Evolutionary conservation across 2,329 filamentous ascomycete genomes (phyloP), one percentile per base, ranked within the genome.

Genomic region (Dryadomyces quercus-mongolicae): DNA sequence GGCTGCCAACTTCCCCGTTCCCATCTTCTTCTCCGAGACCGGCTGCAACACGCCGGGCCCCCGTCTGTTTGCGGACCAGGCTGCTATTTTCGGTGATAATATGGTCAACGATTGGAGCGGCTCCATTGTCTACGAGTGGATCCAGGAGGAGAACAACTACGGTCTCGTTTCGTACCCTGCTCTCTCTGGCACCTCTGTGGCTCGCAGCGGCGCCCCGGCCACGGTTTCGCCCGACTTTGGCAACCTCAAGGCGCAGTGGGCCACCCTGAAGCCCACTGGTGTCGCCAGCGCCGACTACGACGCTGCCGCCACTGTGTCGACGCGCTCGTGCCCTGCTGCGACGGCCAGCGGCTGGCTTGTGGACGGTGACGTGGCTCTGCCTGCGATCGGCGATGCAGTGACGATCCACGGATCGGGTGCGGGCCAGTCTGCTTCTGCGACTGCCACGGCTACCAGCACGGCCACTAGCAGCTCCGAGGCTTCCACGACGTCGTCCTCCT

Each of bases 121-220:
- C 54, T 77, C 86, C 53, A 90, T 95, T 58, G 76, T 94, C 60
- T 94, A 95, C 69, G 88, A 95, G 66, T 95, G 89, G 89, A 88
- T 94, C 58, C 72, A 92, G 65, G 89, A 94, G 68, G 73, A 78
- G 51, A 94, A 95, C 68, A 69, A 88, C 63, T 95, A 94, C 67
- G 89, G 89, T 43, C 74, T 95, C 40, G 78, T 94, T 61, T 82
- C 77, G 20, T 95, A 95, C 65, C 87, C 85, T 1, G 74, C 75
- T 21, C 67, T 74, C 9, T 72, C 73, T 7, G 71, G 68, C n/a
- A 73, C 74, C 1, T 87, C 81, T 61, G 85, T 87, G 67, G 77
- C 80, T 0, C 79, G 86, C 60, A 78, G 78, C 50, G 89, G 89
- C 53, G 88, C 79, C 0, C 89, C 89, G 0, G 86, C 76, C 0